These are phyloP conservation scores for Tolypocladium sp. DNA, from an alignment of 2,329 filamentous ascomycete species.

Conservation along the genomic window DNA sequence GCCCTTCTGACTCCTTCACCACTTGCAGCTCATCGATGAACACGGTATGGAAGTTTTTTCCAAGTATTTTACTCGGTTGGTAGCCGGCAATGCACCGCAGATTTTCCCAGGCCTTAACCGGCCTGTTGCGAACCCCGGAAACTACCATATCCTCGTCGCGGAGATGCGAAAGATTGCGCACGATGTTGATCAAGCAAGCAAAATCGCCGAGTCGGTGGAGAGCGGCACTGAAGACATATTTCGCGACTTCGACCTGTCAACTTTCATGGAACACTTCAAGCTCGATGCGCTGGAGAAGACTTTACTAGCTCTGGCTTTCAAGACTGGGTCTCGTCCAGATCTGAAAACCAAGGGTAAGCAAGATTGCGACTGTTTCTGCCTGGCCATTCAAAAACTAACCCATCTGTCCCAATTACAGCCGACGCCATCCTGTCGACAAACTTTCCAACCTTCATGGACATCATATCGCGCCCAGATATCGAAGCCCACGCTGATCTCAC, in stretches of 20 bases:
- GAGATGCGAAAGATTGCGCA: conserved; percentile 82
- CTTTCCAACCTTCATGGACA: conserved; percentile 67
- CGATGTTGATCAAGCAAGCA: conserved; percentile 73
- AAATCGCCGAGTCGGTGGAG: conserved; percentile 90
- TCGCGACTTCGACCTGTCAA: conserved; percentile 90
- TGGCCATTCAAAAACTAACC: conserved; percentile 37
- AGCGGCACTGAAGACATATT: conserved; percentile 86
- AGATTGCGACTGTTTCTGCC: background rate
- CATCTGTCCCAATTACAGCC: conserved; percentile 40
- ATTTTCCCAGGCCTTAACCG: conserved; percentile 78
- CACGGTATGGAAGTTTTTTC: conserved; percentile 99
- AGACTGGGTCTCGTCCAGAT: conserved; percentile 69
- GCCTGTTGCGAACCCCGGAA: conserved; percentile 65
- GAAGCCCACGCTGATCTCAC: conserved; percentile 58
- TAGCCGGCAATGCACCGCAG: conserved; percentile 82
- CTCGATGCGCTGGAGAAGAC: conserved; percentile 83
- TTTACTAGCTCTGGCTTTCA: conserved; percentile 80
- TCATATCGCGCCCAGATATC: conserved; percentile 56
- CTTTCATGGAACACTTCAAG: conserved; percentile 94
- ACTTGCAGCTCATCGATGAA: conserved; percentile 74
- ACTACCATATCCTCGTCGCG: conserved; percentile 70
- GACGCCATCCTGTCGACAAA: conserved; percentile 83
- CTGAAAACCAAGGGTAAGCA: conserved; percentile 77
- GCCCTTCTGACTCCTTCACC: conserved; percentile 9
- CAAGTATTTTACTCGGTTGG: conserved; percentile 88